Evolutionary conservation across 176 grass and related monocot genomes (phyloP).

Genomic region (Musa itinerans): DNA sequence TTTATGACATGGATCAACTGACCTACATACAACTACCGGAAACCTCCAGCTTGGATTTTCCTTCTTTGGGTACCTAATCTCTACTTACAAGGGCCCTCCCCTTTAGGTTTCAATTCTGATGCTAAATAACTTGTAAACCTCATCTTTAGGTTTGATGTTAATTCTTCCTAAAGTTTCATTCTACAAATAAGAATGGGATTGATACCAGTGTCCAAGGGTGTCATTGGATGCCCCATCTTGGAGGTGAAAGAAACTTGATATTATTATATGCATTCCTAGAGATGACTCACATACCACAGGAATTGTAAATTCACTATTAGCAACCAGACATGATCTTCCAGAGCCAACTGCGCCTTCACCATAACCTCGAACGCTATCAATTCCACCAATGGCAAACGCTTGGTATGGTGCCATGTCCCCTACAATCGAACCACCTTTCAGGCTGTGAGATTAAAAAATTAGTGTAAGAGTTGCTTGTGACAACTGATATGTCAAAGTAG

Average conservation of each 20-base stretch:
- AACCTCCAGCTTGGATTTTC: too few species aligned
- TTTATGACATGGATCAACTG: too few species aligned
- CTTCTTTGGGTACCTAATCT: too few species aligned
- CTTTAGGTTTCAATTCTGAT: too few species aligned
- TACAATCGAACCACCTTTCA: slow-evolving; percentile 91
- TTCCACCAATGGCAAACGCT: slow-evolving; percentile 88
- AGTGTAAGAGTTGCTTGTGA: slow-evolving; percentile 5
- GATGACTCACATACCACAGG: slow-evolving; percentile 59
- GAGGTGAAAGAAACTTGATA: neutral
- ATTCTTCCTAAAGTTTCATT: too few species aligned
- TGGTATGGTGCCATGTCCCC: slow-evolving; percentile 98
- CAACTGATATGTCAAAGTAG: slow-evolving; percentile 14
- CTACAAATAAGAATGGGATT: neutral
- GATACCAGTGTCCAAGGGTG: neutral
- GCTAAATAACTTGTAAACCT: too few species aligned
- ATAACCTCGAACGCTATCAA: slow-evolving; percentile 91
- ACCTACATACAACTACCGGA: too few species aligned
- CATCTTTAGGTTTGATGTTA: too few species aligned
- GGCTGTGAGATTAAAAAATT: slow-evolving; percentile 42
- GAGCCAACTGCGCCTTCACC: slow-evolving; percentile 86
- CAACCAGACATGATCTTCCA: slow-evolving; percentile 78
- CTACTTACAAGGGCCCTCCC: too few species aligned
- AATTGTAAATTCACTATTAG: slow-evolving; percentile 75
- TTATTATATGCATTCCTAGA: neutral
- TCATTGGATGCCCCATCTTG: slow-evolving; percentile 1